Conservation (phyloP, 176 grass and related monocot species). For the Oryza longistaminata region DNA sequence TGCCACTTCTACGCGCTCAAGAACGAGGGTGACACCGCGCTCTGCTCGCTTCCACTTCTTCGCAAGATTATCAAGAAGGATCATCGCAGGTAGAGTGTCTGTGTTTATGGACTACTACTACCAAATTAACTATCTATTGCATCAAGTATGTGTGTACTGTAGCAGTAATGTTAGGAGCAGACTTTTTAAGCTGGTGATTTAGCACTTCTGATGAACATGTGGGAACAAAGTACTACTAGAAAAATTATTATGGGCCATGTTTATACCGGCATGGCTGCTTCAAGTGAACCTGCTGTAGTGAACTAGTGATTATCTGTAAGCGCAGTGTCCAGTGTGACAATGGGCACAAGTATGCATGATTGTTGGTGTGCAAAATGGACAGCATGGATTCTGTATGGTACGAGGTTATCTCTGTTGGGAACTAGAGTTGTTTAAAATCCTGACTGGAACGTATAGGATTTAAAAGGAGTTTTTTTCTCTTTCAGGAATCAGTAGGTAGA, state of each 20-base stretch:
- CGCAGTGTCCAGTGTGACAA: too few relatives aligned
- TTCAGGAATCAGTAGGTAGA: too few relatives aligned
- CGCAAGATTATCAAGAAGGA: background rate
- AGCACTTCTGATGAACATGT: background rate
- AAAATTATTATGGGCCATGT: background rate
- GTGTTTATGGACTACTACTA: background rate
- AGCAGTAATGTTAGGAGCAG: background rate
- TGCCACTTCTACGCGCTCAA: slow-evolving; percentile 32
- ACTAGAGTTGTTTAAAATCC: too few relatives aligned
- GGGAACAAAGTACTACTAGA: too few relatives aligned
- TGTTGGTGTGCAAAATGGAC: too few relatives aligned
- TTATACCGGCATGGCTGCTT: background rate
- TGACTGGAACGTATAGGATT: too few relatives aligned
- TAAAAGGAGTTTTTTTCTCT: too few relatives aligned
- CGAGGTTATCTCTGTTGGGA: too few relatives aligned
- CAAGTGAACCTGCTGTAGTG: background rate
- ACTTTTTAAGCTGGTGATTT: background rate
- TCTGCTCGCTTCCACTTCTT: slow-evolving; percentile 2
- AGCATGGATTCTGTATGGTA: too few relatives aligned
- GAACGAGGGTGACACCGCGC: slow-evolving; percentile 5
- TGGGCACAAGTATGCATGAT: too few relatives aligned
- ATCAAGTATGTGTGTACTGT: background rate
- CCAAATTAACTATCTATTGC: background rate
- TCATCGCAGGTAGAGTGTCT: background rate
- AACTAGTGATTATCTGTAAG: too few relatives aligned